Base-by-base conservation (phyloP, 2,329 filamentous ascomycete species). In the Xylariales sp. region DNA sequence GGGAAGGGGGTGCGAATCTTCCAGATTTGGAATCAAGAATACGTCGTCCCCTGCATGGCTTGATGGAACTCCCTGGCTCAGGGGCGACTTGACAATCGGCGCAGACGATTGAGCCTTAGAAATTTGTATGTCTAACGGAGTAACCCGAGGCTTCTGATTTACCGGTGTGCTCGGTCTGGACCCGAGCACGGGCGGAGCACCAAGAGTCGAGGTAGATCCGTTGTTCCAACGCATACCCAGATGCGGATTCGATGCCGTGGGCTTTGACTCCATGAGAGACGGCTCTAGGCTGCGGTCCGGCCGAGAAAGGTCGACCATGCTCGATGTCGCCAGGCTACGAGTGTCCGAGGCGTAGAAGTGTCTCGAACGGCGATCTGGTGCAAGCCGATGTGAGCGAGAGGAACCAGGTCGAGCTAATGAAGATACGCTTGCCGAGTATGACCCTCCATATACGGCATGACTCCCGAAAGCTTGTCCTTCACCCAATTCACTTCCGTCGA, bases 61-160 rank as follows among this genome's bases (percentile, higher is more conserved):
- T 14, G 7, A 7, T 16, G 34, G 25, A 15, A 27, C 40, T 10
- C 25, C 36, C 18, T 42, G 44, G 22, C 31, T 43, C 20, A 39
- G 31, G 14, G 36, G 44, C n/a, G 51, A 46, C n/a, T 44, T 40
- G n/a, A 36, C 12, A 22, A 45, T 28, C 53, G 48, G 7, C 57
- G 55, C 10, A 48, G 54, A 6, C 50, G 38, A 51, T 33, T 34
- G 51, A 38, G 51, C 57, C 44, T 51, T 64, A 38, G 50, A 49
- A 45, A 70, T 70, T 43, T 73, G 66, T 22, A 71, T 62, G 10
- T 74, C 68, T n/a, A 75, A 60, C 0, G 73, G 69, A 45, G 70
- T 71, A 5, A 69, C 60, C 61, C 68, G 70, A 4, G 63, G 59
- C 42, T 63, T 66, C 32, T 58, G 62, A 18, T 54, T 61, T 4